phyloP scores from a whole-genome alignment of 306 rosid species.

The Bauhinia variegata region DNA sequence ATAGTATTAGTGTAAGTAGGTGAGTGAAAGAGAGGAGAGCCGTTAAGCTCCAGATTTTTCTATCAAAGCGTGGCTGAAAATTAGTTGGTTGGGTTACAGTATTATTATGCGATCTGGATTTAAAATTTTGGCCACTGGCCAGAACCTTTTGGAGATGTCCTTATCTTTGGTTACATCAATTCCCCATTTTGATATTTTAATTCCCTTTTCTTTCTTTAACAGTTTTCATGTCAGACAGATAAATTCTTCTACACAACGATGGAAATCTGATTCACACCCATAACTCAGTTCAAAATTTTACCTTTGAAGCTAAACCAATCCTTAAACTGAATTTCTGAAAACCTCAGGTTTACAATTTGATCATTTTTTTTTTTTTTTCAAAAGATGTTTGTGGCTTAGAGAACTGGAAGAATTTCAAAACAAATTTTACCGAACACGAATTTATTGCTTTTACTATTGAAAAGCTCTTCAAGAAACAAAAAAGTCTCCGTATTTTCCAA shows the following conservation, averaged over 20 bases:
- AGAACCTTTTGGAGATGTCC: constrained; percentile 26
- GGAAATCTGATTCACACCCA: background rate
- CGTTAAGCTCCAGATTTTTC: constrained; percentile 59
- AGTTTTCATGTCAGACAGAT: background rate
- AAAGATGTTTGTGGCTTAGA: too few species aligned
- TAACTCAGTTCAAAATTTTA: too few species aligned
- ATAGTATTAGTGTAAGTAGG: constrained; percentile 17
- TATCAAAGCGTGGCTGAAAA: constrained; percentile 65
- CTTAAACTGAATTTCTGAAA: too few species aligned
- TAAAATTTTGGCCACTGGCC: constrained; percentile 1
- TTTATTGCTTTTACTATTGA: too few species aligned
- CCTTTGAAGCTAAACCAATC: too few species aligned
- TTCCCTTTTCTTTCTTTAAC: constrained; percentile 29
- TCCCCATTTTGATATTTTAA: constrained; percentile 19
- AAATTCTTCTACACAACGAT: background rate
- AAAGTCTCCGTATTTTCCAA: too few species aligned
- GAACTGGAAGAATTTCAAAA: too few species aligned
- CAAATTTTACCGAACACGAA: too few species aligned
- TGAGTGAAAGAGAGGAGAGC: constrained; percentile 29
- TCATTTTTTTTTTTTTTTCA: too few species aligned
- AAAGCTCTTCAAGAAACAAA: too few species aligned
- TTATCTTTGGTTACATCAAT: constrained; percentile 34
- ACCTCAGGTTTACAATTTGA: too few species aligned
- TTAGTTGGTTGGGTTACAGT: constrained; percentile 41
- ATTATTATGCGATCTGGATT: constrained; percentile 9